Base-by-base conservation (phyloP, 1,284 basidiomycete species). In the Cutaneotrichosporon mucoides region DNA sequence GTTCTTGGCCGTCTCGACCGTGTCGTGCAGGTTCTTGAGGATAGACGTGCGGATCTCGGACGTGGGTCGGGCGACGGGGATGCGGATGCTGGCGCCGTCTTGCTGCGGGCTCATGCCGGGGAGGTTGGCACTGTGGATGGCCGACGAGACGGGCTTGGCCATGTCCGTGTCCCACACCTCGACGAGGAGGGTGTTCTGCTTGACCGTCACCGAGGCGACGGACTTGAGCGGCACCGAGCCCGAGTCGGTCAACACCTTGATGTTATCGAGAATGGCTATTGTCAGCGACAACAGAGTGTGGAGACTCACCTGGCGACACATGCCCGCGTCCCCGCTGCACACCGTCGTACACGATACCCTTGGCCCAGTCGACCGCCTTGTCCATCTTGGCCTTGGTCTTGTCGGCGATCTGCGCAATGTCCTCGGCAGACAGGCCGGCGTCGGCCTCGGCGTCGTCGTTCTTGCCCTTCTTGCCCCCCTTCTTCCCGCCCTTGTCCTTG, bases 51-150 rank as follows among this genome's bases (percentile, higher is more conserved):
- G 71, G 54, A 71, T 67, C 16, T 74, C 74, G 33, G 64, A 67
- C 5, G 73, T 76, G 1, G 76, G 76, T 47, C 73, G 72, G 37
- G 64, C 57, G 7, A 79, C 66, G 2, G 77, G 77, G 12, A 77
- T 73, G 33, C 71, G 49, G 38, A 65, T 73, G 3, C 66, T 66
- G 13, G 61, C 66, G 1, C 66, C 68, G 37, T 70, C 68, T 24
- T 71, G 66, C 59, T 71, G 69, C 5, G 76, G 76, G 24, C 67
- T 70, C 49, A 79, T 66, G 11, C 77, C 77, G 1, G 77, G 77
- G 4, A 79, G 64, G 60, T 79, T 79, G 47, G 77, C 73, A 47
- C 68, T 65, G 59, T 75, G 69, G 11, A 79, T 68, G 2, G 76
- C 76, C 11, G 69, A 70, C 57, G 76, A 73, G 35, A 79, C 74